Evolutionary conservation across 2,329 filamentous ascomycete species (phyloP).

Genomic region (Elsinoe necatrix): DNA sequence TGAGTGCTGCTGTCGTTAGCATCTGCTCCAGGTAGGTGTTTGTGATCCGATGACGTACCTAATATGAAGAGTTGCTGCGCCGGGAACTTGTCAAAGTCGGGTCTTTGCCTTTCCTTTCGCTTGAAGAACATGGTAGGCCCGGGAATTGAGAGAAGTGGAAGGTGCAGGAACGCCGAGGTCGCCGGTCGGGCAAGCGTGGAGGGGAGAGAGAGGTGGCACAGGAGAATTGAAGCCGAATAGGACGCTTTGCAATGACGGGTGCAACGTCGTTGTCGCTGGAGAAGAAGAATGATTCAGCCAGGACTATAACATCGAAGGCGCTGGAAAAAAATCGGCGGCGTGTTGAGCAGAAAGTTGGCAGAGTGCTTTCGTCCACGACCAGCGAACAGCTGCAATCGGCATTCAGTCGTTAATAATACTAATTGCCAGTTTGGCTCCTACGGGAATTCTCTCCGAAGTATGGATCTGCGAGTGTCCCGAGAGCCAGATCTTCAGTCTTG

Average conservation of each 20-base stretch:
- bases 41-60: constrained; percentile 49
- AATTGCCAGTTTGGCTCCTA: constrained; percentile 3
- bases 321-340: background rate
- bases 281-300: background rate
- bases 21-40: background rate
- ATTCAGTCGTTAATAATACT: constrained; percentile 12
- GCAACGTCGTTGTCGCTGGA: background rate
- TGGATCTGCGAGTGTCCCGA: background rate
- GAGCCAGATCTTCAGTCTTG: background rate
- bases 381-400: background rate
- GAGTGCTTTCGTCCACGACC: background rate
- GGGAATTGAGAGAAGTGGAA: background rate
- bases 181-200: background rate
- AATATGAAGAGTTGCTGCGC: constrained; percentile 74
- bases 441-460: background rate
- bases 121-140: constrained; percentile 47
- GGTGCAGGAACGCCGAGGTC: constrained; percentile 2
- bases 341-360: constrained; percentile 12
- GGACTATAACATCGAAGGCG: background rate
- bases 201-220: background rate
- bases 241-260: background rate
- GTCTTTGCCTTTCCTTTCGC: constrained; percentile 43
- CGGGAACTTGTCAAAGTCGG: constrained; percentile 68
- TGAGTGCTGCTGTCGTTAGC: constrained; percentile 56
- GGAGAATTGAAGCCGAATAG: background rate